phyloP scores from a whole-genome alignment of 768 basidiomycete species.

The Xerocomellus amylosporus region DNA sequence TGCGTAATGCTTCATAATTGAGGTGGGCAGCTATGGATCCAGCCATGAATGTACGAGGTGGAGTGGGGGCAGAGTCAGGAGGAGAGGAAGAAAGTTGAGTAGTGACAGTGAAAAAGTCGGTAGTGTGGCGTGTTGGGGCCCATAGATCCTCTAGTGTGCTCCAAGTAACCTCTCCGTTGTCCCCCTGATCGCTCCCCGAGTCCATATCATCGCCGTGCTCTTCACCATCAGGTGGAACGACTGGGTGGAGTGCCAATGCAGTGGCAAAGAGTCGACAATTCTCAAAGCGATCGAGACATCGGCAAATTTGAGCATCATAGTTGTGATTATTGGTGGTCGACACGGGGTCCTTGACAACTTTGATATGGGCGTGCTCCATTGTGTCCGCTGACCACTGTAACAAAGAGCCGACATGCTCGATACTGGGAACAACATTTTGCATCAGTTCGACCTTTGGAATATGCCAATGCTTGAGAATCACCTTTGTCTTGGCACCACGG shows the following conservation, averaged over 20 bases:
- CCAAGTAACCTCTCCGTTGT: too few species aligned
- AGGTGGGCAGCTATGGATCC: neutral
- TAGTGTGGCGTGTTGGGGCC: neutral
- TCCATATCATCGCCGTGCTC: too few species aligned
- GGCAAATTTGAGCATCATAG: neutral
- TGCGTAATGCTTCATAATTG: neutral
- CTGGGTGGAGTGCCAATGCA: neutral
- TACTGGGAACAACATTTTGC: neutral
- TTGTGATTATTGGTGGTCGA: too few species aligned
- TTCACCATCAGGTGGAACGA: too few species aligned
- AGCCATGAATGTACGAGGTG: neutral
- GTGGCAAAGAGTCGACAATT: neutral
- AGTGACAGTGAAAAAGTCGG: neutral
- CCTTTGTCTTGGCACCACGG: conserved; percentile 10
- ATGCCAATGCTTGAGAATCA: conserved; percentile 33
- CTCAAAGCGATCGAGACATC: neutral
- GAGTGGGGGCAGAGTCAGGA: neutral
- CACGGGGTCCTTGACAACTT: too few species aligned
- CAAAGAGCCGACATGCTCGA: neutral
- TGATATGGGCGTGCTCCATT: too few species aligned
- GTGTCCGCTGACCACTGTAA: conserved; percentile 3
- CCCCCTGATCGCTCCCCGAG: too few species aligned
- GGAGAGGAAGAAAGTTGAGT: neutral
- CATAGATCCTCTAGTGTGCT: neutral
- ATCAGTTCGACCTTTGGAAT: conserved; percentile 36